Base-by-base conservation (phyloP, 805 yeast species). In the Candida coleopterorum region DNA sequence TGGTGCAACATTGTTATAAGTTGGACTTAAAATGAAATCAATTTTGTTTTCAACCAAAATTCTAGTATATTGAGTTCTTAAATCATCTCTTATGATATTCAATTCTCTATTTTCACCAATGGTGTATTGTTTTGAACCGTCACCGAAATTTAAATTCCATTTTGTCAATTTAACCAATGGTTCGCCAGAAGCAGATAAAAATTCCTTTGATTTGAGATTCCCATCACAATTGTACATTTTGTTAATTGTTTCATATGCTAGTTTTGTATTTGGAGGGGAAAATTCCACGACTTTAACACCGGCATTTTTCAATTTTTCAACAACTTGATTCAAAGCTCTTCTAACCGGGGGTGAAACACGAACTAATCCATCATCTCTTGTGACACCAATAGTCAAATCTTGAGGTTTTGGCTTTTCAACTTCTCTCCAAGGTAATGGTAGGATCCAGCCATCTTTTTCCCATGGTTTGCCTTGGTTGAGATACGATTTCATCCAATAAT, bases 1-100 rank as follows among this genome's bases (percentile, higher is more conserved):
- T 29, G 87, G 85, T n/a, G 93, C 86, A 34, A 78, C 79, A 44
- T 81, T 81, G 38, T 72, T 74, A 56, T 79, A 77, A 6, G 79
- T 72, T 42, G 90, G 89, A 35, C 82, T 72, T 30, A 84, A 58
- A 41, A 84, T 69, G 49, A 79, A 75, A 50, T 84, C 89, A 32
- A 83, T 70, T 35, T 71, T 70, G 50, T 77, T 67, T 17, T 70
- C 56, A 40, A 72, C 65, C 52, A 82, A 68, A 50, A 62, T 70
- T 31, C 73, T 69, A 32, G 68, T 62, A 53, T 81, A 81, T 43
- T 73, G 73, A 41, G 72, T 72, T 55, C 81, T 75, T 53, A 79
- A 67, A 9, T 50, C 49, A 49, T 84, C 88, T 52, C 89, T 71
- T 36, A 64, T 62, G 33, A 56, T 45, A 47, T 76, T 77, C 48